Base-by-base conservation (phyloP, 2,329 filamentous ascomycete genomes). In the Hypoxylon sp. region DNA sequence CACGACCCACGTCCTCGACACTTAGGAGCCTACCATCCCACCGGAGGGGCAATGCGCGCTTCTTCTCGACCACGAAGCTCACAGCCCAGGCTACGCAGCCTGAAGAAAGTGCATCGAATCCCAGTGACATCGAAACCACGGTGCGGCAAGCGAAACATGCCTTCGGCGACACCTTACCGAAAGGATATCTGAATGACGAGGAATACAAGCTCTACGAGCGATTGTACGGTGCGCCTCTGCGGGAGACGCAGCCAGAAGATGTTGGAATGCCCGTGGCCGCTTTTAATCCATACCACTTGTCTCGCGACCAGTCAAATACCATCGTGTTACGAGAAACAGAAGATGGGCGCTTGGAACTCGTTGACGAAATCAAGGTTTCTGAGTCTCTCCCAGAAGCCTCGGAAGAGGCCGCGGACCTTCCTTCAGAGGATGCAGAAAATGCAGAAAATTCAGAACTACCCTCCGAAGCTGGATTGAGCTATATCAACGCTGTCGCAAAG, bases 121-220 rank as follows among this genome's bases (percentile, higher is more conserved):
- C 48, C 12, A 50, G 44, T 9, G 72, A 73, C 6, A 63, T 72
- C 12, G 69, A 75, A 74, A 81, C 82, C 9, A 80, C 90, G 6
- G 93, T 93, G 30, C 87, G 91, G 59, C 83, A 88, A 70, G 90
- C 92, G 33, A 88, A 91, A 72, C 89, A 92, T 68, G 84, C 87
- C 7, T 96, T 93, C 76, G 90, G 93, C 65, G 89, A 96, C 73
- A 89, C 85, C 0, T 78, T 97, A 22, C 94, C 94, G 0, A 86
- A 88, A 30, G 89, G 85, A 32, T 87, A 92, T 71, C 78, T 97
- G 53, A 88, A 83, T 32, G 82, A 84, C 0, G 86, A 91, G 55
- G 93, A 97, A 76, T 89, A 91, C 72, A 81, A 80, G 49, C 80
- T 97, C 0, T 97, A 97, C 77, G 88, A 91, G 74, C 85, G 93